A percentile compares a stretch with the other conserved stretches of the same genome.
phyloP scores from a whole-genome alignment of 805 yeast species.

The Candida ipomoeae region DNA sequence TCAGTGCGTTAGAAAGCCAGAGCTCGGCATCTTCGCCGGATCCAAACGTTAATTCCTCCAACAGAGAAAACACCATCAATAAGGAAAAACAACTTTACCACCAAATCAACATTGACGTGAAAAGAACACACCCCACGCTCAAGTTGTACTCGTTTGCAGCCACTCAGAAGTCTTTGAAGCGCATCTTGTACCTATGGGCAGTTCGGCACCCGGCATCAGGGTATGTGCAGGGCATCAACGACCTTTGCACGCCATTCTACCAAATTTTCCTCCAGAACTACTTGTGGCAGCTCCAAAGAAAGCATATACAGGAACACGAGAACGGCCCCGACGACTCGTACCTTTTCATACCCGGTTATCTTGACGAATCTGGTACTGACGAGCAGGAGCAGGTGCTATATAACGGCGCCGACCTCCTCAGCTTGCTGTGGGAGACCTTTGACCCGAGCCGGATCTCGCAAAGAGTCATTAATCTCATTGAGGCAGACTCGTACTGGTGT shows the following conservation, averaged over 20 bases:
- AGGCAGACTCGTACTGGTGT: slow-evolving; percentile 98
- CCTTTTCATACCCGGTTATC: slow-evolving; percentile 33
- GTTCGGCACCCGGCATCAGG: slow-evolving; percentile 97
- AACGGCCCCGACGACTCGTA: slow-evolving; percentile 21
- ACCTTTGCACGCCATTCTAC: slow-evolving; percentile 86
- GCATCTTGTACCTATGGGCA: slow-evolving; percentile 88
- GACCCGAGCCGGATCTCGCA: slow-evolving; percentile 61
- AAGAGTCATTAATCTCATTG: slow-evolving; percentile 63
- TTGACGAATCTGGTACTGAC: slow-evolving; percentile 24
- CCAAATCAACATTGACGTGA: slow-evolving; percentile 91
- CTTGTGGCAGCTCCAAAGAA: slow-evolving; percentile 38
- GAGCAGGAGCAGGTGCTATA: slow-evolving; percentile 23
- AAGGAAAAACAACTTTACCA: slow-evolving; percentile 82
- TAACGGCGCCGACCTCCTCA: slow-evolving; percentile 22
- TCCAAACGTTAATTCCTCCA: slow-evolving; percentile 12
- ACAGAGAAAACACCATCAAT: slow-evolving; percentile 34
- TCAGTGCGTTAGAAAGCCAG: slow-evolving; percentile 35
- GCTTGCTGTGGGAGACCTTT: slow-evolving; percentile 45
- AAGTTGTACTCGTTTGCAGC: slow-evolving; percentile 62
- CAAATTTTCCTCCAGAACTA: slow-evolving; percentile 79
- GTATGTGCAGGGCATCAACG: slow-evolving; percentile 96
- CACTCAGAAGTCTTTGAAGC: slow-evolving; percentile 76
- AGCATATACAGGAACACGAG: slow-evolving; percentile 7
- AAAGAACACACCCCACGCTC: slow-evolving; percentile 86
- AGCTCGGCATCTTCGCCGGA: slow-evolving; percentile 12